phyloP scores from a whole-genome alignment of 2,329 filamentous ascomycete genomes.

The Fusarium chuoi region DNA sequence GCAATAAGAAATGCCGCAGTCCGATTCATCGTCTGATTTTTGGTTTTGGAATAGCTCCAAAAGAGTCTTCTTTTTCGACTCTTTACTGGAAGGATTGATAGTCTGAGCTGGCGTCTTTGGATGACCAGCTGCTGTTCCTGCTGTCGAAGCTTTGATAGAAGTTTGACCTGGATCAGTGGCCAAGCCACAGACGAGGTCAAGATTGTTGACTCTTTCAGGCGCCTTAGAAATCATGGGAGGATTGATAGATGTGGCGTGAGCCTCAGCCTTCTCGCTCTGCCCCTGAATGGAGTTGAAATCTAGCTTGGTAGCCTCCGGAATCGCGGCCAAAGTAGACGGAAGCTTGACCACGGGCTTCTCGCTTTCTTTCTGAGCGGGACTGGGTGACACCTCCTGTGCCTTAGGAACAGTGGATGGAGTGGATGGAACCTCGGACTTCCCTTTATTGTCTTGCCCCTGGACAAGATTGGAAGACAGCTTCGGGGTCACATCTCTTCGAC shows the following conservation, averaged over 20 bases:
- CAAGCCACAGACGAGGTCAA: neutral
- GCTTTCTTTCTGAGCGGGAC: neutral
- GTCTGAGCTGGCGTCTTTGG: neutral
- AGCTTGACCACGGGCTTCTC: neutral
- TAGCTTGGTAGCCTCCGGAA: neutral
- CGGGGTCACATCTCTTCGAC: slow-evolving; percentile 11
- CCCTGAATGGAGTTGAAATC: neutral
- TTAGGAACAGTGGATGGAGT: neutral
- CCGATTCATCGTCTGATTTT: slow-evolving; percentile 4
- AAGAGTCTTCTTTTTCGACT: neutral
- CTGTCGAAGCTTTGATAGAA: neutral
- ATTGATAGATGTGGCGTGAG: neutral
- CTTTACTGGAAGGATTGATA: neutral
- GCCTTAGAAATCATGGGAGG: neutral
- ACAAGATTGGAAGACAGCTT: neutral
- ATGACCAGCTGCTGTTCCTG: neutral
- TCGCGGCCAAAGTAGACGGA: neutral
- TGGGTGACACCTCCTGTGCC: neutral
- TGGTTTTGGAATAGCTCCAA: neutral
- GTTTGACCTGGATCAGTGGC: neutral
- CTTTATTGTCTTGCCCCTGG: neutral
- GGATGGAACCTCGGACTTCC: neutral
- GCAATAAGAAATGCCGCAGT: neutral
- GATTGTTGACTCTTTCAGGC: neutral
- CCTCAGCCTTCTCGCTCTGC: neutral